Evolutionary conservation across 2,329 filamentous ascomycete genomes (phyloP), one percentile per base, ranked within the genome.

Genomic region (Hypoxylon sp.): DNA sequence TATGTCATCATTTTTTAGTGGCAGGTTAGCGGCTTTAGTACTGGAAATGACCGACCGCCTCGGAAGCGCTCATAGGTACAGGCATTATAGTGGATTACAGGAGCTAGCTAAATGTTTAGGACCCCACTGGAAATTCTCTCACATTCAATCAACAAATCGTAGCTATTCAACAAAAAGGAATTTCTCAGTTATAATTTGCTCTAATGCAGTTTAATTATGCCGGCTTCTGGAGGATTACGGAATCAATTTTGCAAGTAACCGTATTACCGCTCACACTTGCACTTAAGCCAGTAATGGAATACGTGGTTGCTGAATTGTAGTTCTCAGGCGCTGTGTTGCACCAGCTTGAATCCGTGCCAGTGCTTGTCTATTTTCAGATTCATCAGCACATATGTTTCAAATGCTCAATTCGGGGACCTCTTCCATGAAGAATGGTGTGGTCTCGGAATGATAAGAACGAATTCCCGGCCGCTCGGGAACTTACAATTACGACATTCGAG

Each of bases 401-500:
- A 10, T 13, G 14, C n/a, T 42, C 19, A 22, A 29, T 59, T 17
- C 26, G 3, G 48, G 17, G 22, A 22, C 11, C 9, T 29, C 1
- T 48, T 17, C 17, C 14, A 17, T 14, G n/a, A 47, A 13, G 44
- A 24, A 26, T 3, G 2, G 42, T 26, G 9, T 35, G 11, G 6
- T 14, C 14, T 33, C 6, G 10, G 31, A 5, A 29, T 33, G 8
- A 33, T 33, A 31, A 2, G 48, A 31, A 52, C 14, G 48, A 48
- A 22, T 10, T 26, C 10, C 46, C 3, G 14, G 26, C 26, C 9
- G 3, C 4, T 11, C 6, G 29, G 58, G 42, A 8, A 71, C 78
- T 76, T 69, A 86, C 85, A 4, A 86, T 86, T 58, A 83, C 84
- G 64, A 89, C 78, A 51, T 83, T 80, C 67, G 82, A 69, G 61